Base-by-base conservation (phyloP, 2,329 filamentous ascomycete species). In the Hypoxylon sp. region DNA sequence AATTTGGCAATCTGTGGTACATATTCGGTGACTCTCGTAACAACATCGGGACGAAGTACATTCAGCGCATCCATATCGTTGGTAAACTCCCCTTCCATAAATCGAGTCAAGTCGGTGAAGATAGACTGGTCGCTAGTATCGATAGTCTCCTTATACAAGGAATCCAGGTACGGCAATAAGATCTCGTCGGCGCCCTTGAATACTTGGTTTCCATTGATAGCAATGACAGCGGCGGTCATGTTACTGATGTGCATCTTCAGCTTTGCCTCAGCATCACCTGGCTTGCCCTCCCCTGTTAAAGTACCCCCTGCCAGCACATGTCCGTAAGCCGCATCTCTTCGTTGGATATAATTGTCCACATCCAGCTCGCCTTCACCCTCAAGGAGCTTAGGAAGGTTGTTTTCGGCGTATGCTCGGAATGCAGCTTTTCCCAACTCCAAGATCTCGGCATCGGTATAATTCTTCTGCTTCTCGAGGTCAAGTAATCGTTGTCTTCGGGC, bases 11-110 rank as follows among this genome's bases (percentile, higher is more conserved):
- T 98, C 75, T 97, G 90, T 0, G 90, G 90, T 3, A 95, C 92
- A 73, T 96, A 98, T 75, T 97, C 93, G 0, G 94, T 97, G n/a
- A 98, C 95, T 62, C 94, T 85, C 0, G 94, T 97, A 25, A 97
- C 83, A 34, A 91, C 87, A 74, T 97, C 92, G 0, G 95, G 94
- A 21, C 90, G 86, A 41, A 95, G 84, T 10, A 97, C 93, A 75
- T 98, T 98, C 55, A 98, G 83, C 5, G 90, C 89, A 67, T 89
- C 86, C 91, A 98, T 94, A 75, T 98, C 95, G 63, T 92, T 89
- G 77, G 92, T 91, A 80, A 98, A 98, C 13, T 93, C 87, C n/a
- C 87, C 84, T 79, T 98, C 95, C 83, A 94, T 97, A 75, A 90
- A 91, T 78, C 92, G 87, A 0, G 95, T 97, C 28, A 98, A 86